A percentile compares a stretch with the other conserved stretches of the same genome.
Evolutionary conservation across 2,329 filamentous ascomycete species (phyloP).

Genomic region (Xylaria sp.): DNA sequence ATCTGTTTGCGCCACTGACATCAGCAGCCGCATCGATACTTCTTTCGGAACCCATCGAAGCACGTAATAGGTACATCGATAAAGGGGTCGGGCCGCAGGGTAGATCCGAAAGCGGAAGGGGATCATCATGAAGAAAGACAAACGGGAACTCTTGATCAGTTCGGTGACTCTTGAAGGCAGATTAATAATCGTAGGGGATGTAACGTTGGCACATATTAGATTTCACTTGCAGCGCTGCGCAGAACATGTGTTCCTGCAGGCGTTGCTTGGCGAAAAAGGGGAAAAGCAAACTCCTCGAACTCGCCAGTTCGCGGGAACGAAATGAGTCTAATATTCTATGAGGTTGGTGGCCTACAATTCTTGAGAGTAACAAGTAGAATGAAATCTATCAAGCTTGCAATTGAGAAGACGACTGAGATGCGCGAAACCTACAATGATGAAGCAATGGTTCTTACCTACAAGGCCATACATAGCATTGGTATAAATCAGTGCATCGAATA

Average conservation of each 20-base stretch:
- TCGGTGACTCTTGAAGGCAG: background rate
- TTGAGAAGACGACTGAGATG: background rate
- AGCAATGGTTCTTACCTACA: background rate
- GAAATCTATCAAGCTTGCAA: background rate
- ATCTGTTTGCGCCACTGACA: conserved; percentile 32
- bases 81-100: conserved; percentile 37
- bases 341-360: background rate
- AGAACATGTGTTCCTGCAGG: conserved; percentile 22
- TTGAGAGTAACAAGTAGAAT: background rate
- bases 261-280: conserved; percentile 9
- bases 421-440: background rate
- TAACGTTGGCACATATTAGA: conserved; percentile 16
- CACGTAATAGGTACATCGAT: conserved; percentile 24
- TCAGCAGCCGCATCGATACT: conserved; percentile 25
- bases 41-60: conserved; percentile 19
- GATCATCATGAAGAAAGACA: conserved; percentile 25
- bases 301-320: conserved; percentile 9
- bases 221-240: conserved; percentile 20
- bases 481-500: background rate
- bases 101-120: conserved; percentile 39
- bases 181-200: background rate
- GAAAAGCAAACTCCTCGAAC: conserved; percentile 14
- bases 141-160: conserved; percentile 10
- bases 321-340: background rate
- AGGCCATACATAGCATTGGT: background rate